Base-by-base conservation (phyloP, 306 rosid species). In the Cucumis hystrix region DNA sequence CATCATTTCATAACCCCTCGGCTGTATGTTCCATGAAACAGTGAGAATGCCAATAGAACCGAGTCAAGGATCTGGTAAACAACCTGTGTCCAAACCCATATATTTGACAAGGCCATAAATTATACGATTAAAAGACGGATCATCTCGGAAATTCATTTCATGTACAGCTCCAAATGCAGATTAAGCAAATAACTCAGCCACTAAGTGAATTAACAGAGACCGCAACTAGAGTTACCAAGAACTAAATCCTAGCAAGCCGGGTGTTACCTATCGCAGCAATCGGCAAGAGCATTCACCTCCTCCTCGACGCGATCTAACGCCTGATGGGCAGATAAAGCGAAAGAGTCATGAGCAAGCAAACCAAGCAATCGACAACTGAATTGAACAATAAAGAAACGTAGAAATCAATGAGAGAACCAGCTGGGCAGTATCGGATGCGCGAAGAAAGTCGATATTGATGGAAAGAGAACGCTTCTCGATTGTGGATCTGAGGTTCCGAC, bases 401-500 rank as follows among this genome's bases (percentile, higher is more conserved):
- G 17, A 30, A 30, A 30, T 14, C 57, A 62, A 20, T 41, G 63
- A 40, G 40, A 74, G 37, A 61, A 87, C 93, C 80, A 62, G 80
- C 72, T 90, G 97, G 4, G 93, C 97, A 13, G 89, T 75, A 45
- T 84, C 85, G 39, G 97, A 89, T 74, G 99, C 96, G 17, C 79
- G 82, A 43, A 95, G 90, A 81, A 90, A 95, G 67, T 89, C 96
- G 12, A 51, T 84, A 80, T 95, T 95, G 84, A 92, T 88, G 64
- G 93, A 84, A 60, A 95, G 97, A 18, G 96, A 58, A 33, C 97
- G 99, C 40, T 88, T 92, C 87, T 95, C 97, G 77, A 95, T 86
- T 74, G 97, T 87, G 77, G 93, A 92, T 86, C 93, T 89, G 87
- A 95, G 97, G 78, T 92, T 92, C 30, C 97, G 99, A 8, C 99